Base-by-base conservation (phyloP, 768 basidiomycete species). In the Psilocybe azurescens region DNA sequence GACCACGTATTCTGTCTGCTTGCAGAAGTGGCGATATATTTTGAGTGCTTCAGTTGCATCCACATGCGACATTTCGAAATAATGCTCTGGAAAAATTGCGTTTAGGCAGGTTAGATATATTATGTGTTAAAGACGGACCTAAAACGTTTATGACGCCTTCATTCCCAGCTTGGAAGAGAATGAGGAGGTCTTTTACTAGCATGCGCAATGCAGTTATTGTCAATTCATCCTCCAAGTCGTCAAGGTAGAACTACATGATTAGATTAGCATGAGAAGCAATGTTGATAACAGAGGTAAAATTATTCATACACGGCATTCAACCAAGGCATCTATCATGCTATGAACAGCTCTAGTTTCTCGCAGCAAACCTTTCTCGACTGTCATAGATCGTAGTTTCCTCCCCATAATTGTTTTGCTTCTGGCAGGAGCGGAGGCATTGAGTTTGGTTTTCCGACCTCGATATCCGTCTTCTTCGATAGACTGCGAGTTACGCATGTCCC, bases 1-100 rank as follows among this genome's bases (percentile, higher is more conserved):
- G 3, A 97, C 93, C 3, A 98, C 96, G 39, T 81, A 81, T 69
- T 98, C 95, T 0, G 97, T 95, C 74, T 99, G 94, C 53, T 85
- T 88, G 77, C 96, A 98, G 76, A 99, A 99, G 62, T 90, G 87
- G 58, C 94, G 92, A 79, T 99, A 99, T 63, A 99, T 89, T 16
- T 78, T 75, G 28, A 99, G 84, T 2, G 97, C 93, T 33, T 91
- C 88, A 39, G 84, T 78, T 0, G 97, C 97, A 71, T 99, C 97
- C n/a, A 89, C 75, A 64, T 92, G 91, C 0, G 95, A 94, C 97
- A 99, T 99, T 73, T 97, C 96, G 70, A 99, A 98, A 76, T 97
- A 99, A 76, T 97, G 91, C 71, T 98, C 97, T 89, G 63, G 29
- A 58, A 74, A 49, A 70, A 57, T 77, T 69, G 13, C 51, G 63